phyloP scores from a whole-genome alignment of 345 rosid species.

The Citropsis articulata region DNA sequence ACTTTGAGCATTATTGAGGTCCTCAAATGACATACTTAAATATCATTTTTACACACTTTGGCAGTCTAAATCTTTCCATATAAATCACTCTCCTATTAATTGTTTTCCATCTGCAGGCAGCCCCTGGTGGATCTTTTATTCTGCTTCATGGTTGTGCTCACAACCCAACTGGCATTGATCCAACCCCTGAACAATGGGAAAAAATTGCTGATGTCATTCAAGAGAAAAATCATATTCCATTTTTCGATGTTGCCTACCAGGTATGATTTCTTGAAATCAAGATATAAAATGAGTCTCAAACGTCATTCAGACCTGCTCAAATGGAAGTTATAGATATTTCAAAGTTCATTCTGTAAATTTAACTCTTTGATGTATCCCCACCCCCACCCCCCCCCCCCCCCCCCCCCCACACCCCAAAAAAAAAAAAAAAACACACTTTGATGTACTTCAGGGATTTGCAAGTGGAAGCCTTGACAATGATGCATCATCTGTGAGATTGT shows the following conservation, averaged over 20 bases:
- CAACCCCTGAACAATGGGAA: conserved; percentile 92
- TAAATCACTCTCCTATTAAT: background rate
- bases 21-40: background rate
- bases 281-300: conserved; percentile 5
- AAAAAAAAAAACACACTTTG: background rate
- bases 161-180: conserved; percentile 99
- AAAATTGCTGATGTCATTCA: conserved; percentile 85
- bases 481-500: conserved; percentile 85
- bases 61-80: background rate
- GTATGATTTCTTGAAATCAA: conserved; percentile 28
- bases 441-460: conserved; percentile 75
- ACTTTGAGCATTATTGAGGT: background rate
- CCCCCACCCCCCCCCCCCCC: no score
- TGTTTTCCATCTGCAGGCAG: conserved; percentile 50
- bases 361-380: background rate
- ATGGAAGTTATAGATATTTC: background rate
- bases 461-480: conserved; percentile 97
- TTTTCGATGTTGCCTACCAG: conserved; percentile 99
- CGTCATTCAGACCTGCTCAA: background rate
- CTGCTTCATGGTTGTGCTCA: conserved; percentile 99
- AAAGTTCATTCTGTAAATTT: background rate
- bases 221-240: conserved; percentile 91
- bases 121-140: conserved; percentile 90
- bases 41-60: background rate
- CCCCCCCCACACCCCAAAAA: no score